These are phyloP conservation scores for Penicillium decumbens DNA, from an alignment of 2,329 filamentous ascomycete genomes.

Conservation along the genomic window DNA sequence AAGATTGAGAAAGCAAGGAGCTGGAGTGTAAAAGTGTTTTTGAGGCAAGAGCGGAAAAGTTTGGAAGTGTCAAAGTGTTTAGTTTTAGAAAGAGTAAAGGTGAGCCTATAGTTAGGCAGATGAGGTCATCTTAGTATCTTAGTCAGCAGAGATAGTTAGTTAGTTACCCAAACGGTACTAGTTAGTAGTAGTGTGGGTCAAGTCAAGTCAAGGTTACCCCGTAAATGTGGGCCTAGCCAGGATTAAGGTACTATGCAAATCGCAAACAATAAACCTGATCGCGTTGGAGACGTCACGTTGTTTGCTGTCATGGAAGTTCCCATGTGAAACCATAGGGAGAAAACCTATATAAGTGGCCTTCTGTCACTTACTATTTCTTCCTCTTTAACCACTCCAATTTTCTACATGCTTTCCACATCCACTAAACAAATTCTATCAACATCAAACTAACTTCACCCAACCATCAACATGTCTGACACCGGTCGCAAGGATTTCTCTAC, in stretches of 20 bases:
- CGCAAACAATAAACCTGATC: background rate
- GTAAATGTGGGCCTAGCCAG: background rate
- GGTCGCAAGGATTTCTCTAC: slow-evolving; percentile 58
- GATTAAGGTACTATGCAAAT: background rate
- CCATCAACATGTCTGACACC: slow-evolving; percentile 55
- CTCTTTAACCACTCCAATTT: slow-evolving; percentile 3
- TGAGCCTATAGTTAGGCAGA: too few relatives aligned
- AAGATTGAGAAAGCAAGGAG: too few relatives aligned
- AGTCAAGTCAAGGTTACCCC: too few relatives aligned
- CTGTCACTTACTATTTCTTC: background rate
- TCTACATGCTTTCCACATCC: slow-evolving; percentile 4
- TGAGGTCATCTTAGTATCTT: too few relatives aligned
- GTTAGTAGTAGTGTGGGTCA: too few relatives aligned
- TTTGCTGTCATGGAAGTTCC: background rate
- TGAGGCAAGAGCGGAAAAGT: too few relatives aligned
- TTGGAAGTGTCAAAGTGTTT: too few relatives aligned
- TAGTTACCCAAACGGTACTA: too few relatives aligned
- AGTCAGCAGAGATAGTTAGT: too few relatives aligned
- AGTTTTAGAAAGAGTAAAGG: too few relatives aligned
- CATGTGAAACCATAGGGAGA: slow-evolving; percentile 2
- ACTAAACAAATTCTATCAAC: slow-evolving; percentile 2
- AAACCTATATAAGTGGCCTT: slow-evolving; percentile 22
- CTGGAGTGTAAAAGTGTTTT: too few relatives aligned
- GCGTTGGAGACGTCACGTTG: slow-evolving; percentile 19
- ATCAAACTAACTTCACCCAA: slow-evolving; percentile 13